Percentiles rank a stretch among this genome's conserved stretches.
These are phyloP conservation scores for Pterocarpus macrocarpus DNA, from an alignment of 306 rosid genomes.

Conservation along the genomic window DNA sequence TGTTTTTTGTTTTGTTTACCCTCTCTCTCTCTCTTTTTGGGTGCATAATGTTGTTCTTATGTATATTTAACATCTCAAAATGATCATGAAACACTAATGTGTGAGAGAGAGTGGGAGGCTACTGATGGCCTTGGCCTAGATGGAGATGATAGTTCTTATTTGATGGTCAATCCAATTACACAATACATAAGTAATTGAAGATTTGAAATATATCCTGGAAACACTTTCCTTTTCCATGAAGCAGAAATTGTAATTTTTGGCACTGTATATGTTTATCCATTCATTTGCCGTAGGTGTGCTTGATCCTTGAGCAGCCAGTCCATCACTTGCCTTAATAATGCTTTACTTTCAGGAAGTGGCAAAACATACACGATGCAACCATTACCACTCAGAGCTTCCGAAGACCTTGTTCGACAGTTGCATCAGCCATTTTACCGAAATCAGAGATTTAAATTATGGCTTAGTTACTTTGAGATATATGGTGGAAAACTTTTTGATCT, in stretches of 20 bases:
- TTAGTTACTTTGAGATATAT: slow-evolving; percentile 98
- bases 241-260: slow-evolving; percentile 9
- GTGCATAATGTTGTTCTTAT: slow-evolving; percentile 9
- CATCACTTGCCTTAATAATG: slow-evolving; percentile 41
- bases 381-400: slow-evolving; percentile 92
- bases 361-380: slow-evolving; percentile 99
- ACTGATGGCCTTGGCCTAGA: slow-evolving; percentile 20
- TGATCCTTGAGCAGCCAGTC: neutral
- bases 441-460: slow-evolving; percentile 97
- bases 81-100: neutral
- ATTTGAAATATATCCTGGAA: slow-evolving; percentile 26
- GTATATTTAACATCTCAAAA: slow-evolving; percentile 27
- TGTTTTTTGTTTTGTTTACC: too few relatives aligned
- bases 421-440: slow-evolving; percentile 89
- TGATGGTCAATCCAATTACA: slow-evolving; percentile 25
- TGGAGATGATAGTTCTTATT: slow-evolving; percentile 7
- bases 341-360: slow-evolving; percentile 85
- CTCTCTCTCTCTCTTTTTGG: too few relatives aligned
- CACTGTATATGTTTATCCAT: slow-evolving; percentile 15
- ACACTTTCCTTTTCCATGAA: slow-evolving; percentile 1
- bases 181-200: neutral
- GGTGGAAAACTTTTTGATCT: slow-evolving; percentile 98
- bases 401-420: slow-evolving; percentile 86
- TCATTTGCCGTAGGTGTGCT: slow-evolving; percentile 17
- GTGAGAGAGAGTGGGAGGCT: slow-evolving; percentile 36